Conservation (phyloP, 306 rosid species). For the Alnus glutinosa region DNA sequence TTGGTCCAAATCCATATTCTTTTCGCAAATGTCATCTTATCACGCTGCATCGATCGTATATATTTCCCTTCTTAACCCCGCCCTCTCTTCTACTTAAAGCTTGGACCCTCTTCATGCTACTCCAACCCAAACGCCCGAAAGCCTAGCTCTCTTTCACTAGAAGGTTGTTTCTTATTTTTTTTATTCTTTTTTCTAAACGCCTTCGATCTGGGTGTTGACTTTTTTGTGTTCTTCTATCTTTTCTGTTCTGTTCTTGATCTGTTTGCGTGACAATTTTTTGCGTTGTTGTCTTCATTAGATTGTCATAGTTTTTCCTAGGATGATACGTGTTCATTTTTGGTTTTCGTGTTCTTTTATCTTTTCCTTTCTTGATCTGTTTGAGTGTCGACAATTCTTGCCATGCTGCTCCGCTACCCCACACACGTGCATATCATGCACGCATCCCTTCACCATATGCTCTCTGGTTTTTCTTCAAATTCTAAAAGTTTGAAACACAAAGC, state of each 20-base stretch:
- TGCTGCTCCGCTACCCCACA: no score
- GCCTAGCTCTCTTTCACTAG: not conserved
- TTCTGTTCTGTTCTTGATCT: no score
- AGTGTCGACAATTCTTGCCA: no score
- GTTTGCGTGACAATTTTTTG: no score
- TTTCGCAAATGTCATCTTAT: not conserved
- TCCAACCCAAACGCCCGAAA: not conserved
- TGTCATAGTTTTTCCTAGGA: no score
- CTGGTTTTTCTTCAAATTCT: not conserved
- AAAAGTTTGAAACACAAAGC: not conserved
- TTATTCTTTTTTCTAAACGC: not conserved
- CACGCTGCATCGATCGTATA: not conserved
- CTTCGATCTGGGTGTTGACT: not conserved
- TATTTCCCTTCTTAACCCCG: not conserved
- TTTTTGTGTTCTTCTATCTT: no score
- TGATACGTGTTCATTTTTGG: no score
- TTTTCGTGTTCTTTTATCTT: no score
- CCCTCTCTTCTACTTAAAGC: not conserved
- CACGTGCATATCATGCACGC: no score
- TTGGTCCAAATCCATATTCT: not conserved
- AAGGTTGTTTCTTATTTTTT: not conserved
- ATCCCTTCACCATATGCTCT: not conserved
- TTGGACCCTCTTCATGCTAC: not conserved
- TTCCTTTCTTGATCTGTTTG: no score
- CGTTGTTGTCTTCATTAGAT: no score